Evolutionary conservation across 495 filamentous ascomycete genomes (phyloP).

Genomic region (Xylaria telfairii): DNA sequence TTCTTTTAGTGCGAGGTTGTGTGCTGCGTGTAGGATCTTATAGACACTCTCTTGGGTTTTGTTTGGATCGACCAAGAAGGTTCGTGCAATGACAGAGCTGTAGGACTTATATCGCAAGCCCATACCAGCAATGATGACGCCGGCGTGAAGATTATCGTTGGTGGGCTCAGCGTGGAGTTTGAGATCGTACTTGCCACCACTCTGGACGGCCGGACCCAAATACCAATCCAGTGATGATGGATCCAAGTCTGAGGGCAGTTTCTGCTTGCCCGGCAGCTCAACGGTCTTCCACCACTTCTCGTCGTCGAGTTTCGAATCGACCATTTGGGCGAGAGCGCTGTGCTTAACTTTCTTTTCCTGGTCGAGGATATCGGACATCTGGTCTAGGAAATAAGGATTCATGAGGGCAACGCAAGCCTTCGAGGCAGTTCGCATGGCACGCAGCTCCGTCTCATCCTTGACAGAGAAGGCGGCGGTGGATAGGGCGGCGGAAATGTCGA

Average conservation of each 20-base stretch:
- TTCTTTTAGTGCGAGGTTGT: conserved; percentile 85
- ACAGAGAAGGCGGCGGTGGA: conserved; percentile 86
- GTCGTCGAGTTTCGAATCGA: conserved; percentile 90
- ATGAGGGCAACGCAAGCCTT: conserved; percentile 90
- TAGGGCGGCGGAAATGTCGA: conserved; percentile 82
- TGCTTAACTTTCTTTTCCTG: conserved; percentile 97
- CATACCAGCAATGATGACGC: conserved; percentile 89
- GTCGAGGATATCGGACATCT: conserved; percentile 95
- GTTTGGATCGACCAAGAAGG: conserved; percentile 95
- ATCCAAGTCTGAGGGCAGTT: conserved; percentile 86
- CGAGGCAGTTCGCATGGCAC: conserved; percentile 89
- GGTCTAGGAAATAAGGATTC: conserved; percentile 93
- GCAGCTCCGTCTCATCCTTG: conserved; percentile 95
- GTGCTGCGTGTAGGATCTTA: conserved; percentile 84
- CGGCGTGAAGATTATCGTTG: conserved; percentile 84
- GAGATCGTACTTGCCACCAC: conserved; percentile 92
- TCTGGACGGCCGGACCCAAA: conserved; percentile 89
- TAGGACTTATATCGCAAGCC: conserved; percentile 95
- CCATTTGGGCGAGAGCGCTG: conserved; percentile 77
- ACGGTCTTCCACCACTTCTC: conserved; percentile 88
- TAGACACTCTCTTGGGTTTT: conserved; percentile 94
- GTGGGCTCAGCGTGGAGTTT: conserved; percentile 76
- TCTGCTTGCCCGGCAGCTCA: conserved; percentile 67
- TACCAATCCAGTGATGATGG: conserved; percentile 92
- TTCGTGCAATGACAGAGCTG: conserved; percentile 85